Evolutionary conservation across 352 stramenopile genomes (phyloP), one percentile per base, ranked within the genome.

Genomic region (Peronosclerospora sorghi): DNA sequence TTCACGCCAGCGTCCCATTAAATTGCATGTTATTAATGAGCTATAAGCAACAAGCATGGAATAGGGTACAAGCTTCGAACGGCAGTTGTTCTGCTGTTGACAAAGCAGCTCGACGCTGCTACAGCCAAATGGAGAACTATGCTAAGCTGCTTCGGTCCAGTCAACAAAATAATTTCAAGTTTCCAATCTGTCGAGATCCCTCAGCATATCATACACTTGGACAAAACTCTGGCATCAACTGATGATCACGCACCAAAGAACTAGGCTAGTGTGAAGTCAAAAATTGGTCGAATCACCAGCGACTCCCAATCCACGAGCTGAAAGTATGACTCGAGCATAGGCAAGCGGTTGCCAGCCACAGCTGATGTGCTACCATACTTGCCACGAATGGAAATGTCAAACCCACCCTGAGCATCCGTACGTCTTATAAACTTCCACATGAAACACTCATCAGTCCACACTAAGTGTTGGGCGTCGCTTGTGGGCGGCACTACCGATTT

Each of bases 371-470:
- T 85, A 45, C 77, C 77, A 58, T 90, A 90, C 42, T 84, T 83
- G 32, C 77, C 77, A 10, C 71, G 64, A 32, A 87, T 78, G 30
- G 74, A 84, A 14, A 87, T 57, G 27, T 83, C 69, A 41, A 90
- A 90, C 29, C 77, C 77, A 4, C 73, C 63, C 24, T 71, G 59
- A 14, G 57, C 53, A 46, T 82, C 72, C 41, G 59, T 32, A 9
- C 59, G 68, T 10, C 72, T 64, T 36, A 60, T 62, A 57, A 87
- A 90, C 38, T 83, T 83, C 72, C 74, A 87, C 73, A 90, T 86
- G 54, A 65, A 87, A 47, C 72, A 87, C 67, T 90, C 77, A 48
- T 90, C 77, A 6, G 77, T 90, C 77, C 77, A 90, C n/a, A 90
- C 77, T 35, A 90, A 53, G 51, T 90, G 74, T 61, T 90, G 77